Percentiles rank a stretch among this genome's conserved stretches.
Evolutionary conservation across 2,329 filamentous ascomycete genomes (phyloP).

Genomic region (Venturia pyrina): DNA sequence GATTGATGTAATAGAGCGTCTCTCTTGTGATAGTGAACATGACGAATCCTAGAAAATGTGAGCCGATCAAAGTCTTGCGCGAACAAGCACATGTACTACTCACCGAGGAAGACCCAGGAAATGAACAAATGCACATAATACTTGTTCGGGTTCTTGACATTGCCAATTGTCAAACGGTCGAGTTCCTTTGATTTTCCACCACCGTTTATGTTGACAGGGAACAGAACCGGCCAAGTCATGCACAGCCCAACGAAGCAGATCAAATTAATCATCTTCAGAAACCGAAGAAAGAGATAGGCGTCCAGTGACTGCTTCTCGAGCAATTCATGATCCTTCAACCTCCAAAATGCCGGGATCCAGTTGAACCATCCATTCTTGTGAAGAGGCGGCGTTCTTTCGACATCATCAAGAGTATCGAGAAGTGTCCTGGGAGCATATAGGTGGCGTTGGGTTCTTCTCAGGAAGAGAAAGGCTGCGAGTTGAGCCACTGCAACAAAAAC

Average conservation of each 20-base stretch:
- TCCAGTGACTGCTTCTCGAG: constrained; percentile 89
- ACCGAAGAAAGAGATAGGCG: constrained; percentile 82
- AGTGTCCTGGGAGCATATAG: constrained; percentile 46
- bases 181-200: constrained; percentile 55
- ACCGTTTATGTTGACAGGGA: constrained; percentile 82
- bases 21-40: constrained; percentile 84
- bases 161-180: constrained; percentile 69
- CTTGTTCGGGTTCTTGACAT: constrained; percentile 53
- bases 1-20: constrained; percentile 81
- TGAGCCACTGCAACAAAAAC: constrained; percentile 40
- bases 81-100: constrained; percentile 14
- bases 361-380: constrained; percentile 23
- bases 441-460: constrained; percentile 39
- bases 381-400: constrained; percentile 12
- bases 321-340: constrained; percentile 63
- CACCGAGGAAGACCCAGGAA: constrained; percentile 67
- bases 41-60: constrained; percentile 50
- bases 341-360: constrained; percentile 40
- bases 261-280: constrained; percentile 66
- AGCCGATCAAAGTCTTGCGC: neutral
- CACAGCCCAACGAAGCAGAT: constrained; percentile 75
- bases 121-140: constrained; percentile 74
- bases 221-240: constrained; percentile 81
- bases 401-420: constrained; percentile 2
- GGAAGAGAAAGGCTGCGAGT: constrained; percentile 40